Evolutionary conservation across 31 red algal species (phyloP).

Genomic region (Porphyra umbilicalis): DNA sequence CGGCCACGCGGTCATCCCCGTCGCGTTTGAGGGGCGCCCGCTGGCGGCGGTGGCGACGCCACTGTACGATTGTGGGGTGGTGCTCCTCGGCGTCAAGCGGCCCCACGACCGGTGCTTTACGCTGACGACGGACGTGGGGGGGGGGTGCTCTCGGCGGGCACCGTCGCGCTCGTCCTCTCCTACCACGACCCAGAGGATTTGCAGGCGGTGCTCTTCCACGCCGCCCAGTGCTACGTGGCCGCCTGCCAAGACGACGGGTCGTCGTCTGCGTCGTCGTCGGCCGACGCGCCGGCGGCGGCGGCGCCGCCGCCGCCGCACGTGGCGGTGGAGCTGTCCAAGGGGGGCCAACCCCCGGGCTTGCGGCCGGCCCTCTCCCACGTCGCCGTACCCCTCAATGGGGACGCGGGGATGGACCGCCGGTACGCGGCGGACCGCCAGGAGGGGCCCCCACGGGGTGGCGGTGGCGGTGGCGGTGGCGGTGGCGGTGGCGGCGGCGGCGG

Average conservation of each 20-base stretch:
- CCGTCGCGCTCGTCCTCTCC: not conserved
- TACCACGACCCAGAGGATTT: not conserved
- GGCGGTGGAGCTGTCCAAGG: not conserved
- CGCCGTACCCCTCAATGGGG: not conserved
- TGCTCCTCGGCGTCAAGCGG: constrained; percentile 18
- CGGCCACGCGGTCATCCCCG: constrained; percentile 41
- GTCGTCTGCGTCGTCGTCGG: too few relatives aligned
- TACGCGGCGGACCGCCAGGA: not conserved
- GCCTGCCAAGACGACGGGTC: too few relatives aligned
- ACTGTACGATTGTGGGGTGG: constrained; percentile 45
- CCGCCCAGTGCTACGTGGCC: not conserved
- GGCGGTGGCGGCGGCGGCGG: not conserved
- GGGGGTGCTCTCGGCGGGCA: not conserved
- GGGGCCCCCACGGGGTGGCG: not conserved
- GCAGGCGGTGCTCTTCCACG: not conserved
- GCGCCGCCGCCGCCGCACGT: not conserved
- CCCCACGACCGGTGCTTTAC: not conserved
- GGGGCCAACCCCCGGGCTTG: not conserved
- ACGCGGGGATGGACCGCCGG: not conserved
- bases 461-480: not conserved
- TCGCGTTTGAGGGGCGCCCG: constrained; percentile 30
- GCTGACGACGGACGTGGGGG: not conserved
- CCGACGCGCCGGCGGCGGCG: not conserved
- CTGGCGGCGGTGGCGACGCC: constrained; percentile 40
- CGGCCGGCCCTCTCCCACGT: not conserved